phyloP scores from a whole-genome alignment of 345 rosid species.

The Camelina neglecta region DNA sequence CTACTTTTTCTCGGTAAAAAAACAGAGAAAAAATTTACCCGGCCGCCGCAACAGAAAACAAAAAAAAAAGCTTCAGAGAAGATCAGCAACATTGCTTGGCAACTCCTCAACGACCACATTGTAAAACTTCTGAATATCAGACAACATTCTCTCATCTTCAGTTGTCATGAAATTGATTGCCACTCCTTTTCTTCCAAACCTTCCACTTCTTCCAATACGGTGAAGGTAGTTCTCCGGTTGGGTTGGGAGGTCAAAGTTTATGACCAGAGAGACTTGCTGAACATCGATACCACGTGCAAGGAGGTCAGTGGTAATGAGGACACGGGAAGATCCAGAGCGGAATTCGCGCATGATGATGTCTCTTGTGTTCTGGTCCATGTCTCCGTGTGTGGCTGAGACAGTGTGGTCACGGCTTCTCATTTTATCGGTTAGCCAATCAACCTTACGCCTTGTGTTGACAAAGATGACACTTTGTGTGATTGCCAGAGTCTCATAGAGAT shows the following conservation, averaged over 20 bases:
- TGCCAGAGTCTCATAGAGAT: constrained; percentile 81
- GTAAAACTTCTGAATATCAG: constrained; percentile 74
- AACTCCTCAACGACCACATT: constrained; percentile 70
- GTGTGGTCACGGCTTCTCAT: constrained; percentile 90
- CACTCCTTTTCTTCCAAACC: constrained; percentile 90
- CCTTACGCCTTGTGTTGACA: constrained; percentile 91
- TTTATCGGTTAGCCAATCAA: constrained; percentile 87
- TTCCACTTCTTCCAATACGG: constrained; percentile 83
- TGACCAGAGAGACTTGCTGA: constrained; percentile 90
- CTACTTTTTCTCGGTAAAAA: constrained; percentile 22
- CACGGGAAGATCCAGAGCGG: constrained; percentile 88
- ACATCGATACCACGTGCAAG: constrained; percentile 92
- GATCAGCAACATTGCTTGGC: constrained; percentile 69
- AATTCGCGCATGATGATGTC: constrained; percentile 88
- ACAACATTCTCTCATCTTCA: constrained; percentile 75
- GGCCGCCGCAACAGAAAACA: background rate
- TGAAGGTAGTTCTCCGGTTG: constrained; percentile 93
- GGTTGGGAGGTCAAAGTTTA: constrained; percentile 83
- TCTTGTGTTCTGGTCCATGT: constrained; percentile 91
- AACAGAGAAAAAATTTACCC: background rate
- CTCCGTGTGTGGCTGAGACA: constrained; percentile 90
- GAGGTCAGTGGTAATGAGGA: constrained; percentile 82
- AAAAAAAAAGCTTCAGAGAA: constrained; percentile 47
- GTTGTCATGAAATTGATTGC: constrained; percentile 72
- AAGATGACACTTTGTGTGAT: constrained; percentile 92